Evolutionary conservation across 2,329 filamentous ascomycete species (phyloP).

Genomic region (Botrytis elliptica): DNA sequence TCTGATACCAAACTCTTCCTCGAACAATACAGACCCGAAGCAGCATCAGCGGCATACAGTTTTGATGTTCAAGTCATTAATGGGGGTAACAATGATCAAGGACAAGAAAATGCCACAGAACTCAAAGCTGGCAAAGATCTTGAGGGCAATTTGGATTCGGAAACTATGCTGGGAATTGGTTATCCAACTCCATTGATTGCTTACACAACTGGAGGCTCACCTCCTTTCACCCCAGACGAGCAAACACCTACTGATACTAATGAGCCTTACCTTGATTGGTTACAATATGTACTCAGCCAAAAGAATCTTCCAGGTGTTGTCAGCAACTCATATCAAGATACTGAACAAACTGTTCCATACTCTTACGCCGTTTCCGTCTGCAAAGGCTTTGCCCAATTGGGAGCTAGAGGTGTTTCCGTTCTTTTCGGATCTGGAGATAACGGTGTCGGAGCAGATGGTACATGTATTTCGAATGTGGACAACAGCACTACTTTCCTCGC

Average conservation of each 20-base stretch:
- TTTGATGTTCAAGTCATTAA: slow-evolving; percentile 21
- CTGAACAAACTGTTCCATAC: slow-evolving; percentile 53
- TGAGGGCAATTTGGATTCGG: slow-evolving; percentile 58
- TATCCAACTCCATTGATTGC: slow-evolving; percentile 53
- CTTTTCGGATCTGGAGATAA: slow-evolving; percentile 53
- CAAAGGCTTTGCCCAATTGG: slow-evolving; percentile 51
- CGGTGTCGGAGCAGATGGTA: slow-evolving; percentile 43
- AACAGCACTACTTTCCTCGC: slow-evolving; percentile 55
- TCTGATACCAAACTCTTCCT: slow-evolving; percentile 32
- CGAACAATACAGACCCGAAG: slow-evolving; percentile 29
- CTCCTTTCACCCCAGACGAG: slow-evolving; percentile 51
- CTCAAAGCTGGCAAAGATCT: slow-evolving; percentile 24
- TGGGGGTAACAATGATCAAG: slow-evolving; percentile 24
- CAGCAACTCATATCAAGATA: slow-evolving; percentile 57
- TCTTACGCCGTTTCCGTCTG: slow-evolving; percentile 55
- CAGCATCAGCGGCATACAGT: slow-evolving; percentile 21
- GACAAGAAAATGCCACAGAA: slow-evolving; percentile 23
- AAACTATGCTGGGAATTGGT: slow-evolving; percentile 53
- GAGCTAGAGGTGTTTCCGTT: slow-evolving; percentile 52
- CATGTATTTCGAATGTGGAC: slow-evolving; percentile 53
- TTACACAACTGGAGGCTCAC: slow-evolving; percentile 55
- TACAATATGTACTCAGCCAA: slow-evolving; percentile 51
- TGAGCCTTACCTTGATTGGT: slow-evolving; percentile 57
- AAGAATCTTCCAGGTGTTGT: slow-evolving; percentile 52
- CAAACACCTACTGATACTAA: slow-evolving; percentile 37